Evolutionary conservation across 2,329 filamentous ascomycete genomes (phyloP).

Genomic region (Apiospora kogelbergensis): DNA sequence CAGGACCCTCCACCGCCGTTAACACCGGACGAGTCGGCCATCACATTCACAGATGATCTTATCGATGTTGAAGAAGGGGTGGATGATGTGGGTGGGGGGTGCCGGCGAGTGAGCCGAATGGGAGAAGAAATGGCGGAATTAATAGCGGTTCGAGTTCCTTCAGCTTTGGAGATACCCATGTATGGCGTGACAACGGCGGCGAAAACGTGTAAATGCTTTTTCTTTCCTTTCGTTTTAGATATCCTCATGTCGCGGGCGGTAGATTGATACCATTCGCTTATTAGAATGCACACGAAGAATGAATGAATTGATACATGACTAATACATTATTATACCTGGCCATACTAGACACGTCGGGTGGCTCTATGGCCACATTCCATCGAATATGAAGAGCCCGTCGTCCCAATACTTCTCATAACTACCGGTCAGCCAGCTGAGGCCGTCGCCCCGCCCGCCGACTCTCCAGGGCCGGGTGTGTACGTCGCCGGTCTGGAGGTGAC

Average conservation of each 20-base stretch:
- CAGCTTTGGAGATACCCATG: constrained; percentile 30
- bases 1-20: constrained; percentile 48
- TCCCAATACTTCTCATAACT: constrained; percentile 44
- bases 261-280: constrained; percentile 2
- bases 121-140: constrained; percentile 12
- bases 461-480: constrained; percentile 42
- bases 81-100: background rate
- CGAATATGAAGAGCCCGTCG: constrained; percentile 50
- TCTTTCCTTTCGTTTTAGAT: background rate
- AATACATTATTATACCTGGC: background rate
- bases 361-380: constrained; percentile 40
- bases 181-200: constrained; percentile 28
- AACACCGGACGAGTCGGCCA: constrained; percentile 12
- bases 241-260: constrained; percentile 3
- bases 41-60: background rate
- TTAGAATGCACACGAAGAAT: constrained; percentile 3
- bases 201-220: constrained; percentile 23
- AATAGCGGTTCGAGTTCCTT: constrained; percentile 30
- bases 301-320: constrained; percentile 1
- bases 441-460: constrained; percentile 38
- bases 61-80: background rate
- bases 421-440: constrained; percentile 41
- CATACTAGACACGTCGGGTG: background rate
- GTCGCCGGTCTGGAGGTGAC: constrained; percentile 39
- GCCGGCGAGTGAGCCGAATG: background rate